Percentiles rank a stretch among this genome's conserved stretches.
phyloP scores from a whole-genome alignment of 1,284 basidiomycete species.

The Taiwanofungus camphoratus region DNA sequence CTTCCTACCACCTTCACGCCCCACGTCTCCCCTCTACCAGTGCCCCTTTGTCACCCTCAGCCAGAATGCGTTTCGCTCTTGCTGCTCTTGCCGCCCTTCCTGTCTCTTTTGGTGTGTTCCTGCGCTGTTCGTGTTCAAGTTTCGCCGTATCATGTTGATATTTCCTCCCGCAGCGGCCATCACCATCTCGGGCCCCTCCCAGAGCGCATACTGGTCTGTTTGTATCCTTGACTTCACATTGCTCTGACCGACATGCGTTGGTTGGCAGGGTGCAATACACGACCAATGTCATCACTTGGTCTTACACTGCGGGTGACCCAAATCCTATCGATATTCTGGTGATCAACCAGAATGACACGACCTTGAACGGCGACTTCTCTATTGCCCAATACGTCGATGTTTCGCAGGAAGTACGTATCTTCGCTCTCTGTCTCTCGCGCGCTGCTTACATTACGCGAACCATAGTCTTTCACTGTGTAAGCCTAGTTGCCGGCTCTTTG shows the following conservation, averaged over 20 bases:
- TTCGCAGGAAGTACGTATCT: slow-evolving; percentile 22
- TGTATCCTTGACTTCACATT: not conserved
- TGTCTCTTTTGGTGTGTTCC: slow-evolving; percentile 28
- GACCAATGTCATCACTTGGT: slow-evolving; percentile 34
- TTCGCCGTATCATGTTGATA: slow-evolving; percentile 1
- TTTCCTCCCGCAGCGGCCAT: slow-evolving; percentile 22
- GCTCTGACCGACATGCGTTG: not conserved
- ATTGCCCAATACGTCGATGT: slow-evolving; percentile 30
- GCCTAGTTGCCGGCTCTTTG: too few species aligned
- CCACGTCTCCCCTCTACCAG: not conserved
- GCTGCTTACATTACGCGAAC: not conserved
- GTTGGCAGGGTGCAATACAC: slow-evolving; percentile 31
- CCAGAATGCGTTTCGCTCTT: slow-evolving; percentile 23
- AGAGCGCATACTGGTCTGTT: slow-evolving; percentile 29
- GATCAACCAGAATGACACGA: slow-evolving; percentile 28
- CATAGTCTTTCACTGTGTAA: slow-evolving; percentile 21
- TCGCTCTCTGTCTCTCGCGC: not conserved
- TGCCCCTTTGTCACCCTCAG: not conserved
- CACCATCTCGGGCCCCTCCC: slow-evolving; percentile 29
- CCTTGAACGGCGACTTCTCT: slow-evolving; percentile 33
- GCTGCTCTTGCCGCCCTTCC: slow-evolving; percentile 28
- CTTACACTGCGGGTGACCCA: slow-evolving; percentile 29
- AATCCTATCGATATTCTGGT: slow-evolving; percentile 30
- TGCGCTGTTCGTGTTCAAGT: not conserved
- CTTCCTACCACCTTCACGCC: slow-evolving; percentile 6